phyloP scores from a whole-genome alignment of 257 asterid species.

The Nicotiana paniculata region DNA sequence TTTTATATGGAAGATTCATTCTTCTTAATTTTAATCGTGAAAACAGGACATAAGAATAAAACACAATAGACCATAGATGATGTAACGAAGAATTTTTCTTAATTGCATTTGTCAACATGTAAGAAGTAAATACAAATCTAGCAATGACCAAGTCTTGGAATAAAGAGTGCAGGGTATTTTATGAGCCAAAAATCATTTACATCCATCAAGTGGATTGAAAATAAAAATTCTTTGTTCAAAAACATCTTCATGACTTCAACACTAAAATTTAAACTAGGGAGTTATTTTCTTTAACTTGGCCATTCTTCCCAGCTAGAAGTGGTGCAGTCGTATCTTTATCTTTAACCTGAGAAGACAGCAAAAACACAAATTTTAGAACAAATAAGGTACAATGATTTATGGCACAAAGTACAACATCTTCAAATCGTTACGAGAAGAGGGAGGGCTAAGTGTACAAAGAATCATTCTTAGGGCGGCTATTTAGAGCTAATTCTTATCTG shows the following conservation, averaged over 20 bases:
- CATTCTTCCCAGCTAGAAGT: slow-evolving; percentile 31
- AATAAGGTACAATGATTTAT: neutral
- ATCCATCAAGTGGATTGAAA: neutral
- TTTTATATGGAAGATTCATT: too few relatives aligned
- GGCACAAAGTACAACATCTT: neutral
- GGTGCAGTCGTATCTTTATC: slow-evolving; percentile 60
- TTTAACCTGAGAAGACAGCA: slow-evolving; percentile 36
- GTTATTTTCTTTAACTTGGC: slow-evolving; percentile 49
- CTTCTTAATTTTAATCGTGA: neutral
- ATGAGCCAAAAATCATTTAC: slow-evolving; percentile 10
- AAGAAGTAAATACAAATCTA: neutral
- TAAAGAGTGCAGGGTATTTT: neutral
- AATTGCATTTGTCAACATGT: neutral
- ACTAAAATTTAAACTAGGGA: slow-evolving; percentile 29
- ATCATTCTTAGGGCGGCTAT: too few relatives aligned
- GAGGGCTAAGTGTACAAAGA: neutral
- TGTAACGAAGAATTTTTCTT: neutral
- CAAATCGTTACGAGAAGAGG: neutral
- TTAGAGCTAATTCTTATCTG: too few relatives aligned
- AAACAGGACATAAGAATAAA: neutral
- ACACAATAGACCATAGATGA: neutral
- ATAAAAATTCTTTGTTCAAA: neutral
- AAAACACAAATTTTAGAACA: neutral
- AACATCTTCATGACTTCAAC: neutral
- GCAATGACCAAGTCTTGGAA: neutral